These are phyloP conservation scores for Linnemannia schmuckeri DNA, from an alignment of 192 early-diverging fungal genomes.

Conservation along the genomic window DNA sequence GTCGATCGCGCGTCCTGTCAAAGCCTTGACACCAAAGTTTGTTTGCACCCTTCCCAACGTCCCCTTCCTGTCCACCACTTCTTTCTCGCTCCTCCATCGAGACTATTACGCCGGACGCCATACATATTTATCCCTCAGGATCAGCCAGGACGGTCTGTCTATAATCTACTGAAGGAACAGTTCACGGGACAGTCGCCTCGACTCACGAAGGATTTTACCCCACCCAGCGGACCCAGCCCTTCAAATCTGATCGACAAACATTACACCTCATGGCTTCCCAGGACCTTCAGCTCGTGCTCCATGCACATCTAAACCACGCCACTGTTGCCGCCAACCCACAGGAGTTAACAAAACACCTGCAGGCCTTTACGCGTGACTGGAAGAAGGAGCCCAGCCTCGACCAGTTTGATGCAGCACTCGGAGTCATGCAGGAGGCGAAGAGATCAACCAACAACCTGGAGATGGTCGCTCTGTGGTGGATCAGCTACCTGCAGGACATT, in stretches of 20 bases:
- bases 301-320: constrained; percentile 46
- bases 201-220: neutral
- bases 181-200: neutral
- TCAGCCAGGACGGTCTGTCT: neutral
- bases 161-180: neutral
- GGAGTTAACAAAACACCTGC: constrained; percentile 31
- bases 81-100: neutral
- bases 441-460: constrained; percentile 11
- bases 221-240: neutral
- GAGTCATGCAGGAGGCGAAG: constrained; percentile 19
- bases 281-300: constrained; percentile 42
- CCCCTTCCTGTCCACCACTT: neutral
- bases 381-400: constrained; percentile 40
- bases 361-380: constrained; percentile 46
- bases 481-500: constrained; percentile 34
- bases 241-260: neutral
- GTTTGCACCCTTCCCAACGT: neutral
- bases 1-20: neutral
- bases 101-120: neutral
- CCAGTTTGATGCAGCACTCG: constrained; percentile 35
- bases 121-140: neutral
- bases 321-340: constrained; percentile 15
- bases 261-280: constrained; percentile 14
- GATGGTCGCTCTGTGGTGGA: constrained; percentile 35
- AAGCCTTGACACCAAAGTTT: neutral